phyloP scores from a whole-genome alignment of 306 rosid genomes.

The Delonix regia region DNA sequence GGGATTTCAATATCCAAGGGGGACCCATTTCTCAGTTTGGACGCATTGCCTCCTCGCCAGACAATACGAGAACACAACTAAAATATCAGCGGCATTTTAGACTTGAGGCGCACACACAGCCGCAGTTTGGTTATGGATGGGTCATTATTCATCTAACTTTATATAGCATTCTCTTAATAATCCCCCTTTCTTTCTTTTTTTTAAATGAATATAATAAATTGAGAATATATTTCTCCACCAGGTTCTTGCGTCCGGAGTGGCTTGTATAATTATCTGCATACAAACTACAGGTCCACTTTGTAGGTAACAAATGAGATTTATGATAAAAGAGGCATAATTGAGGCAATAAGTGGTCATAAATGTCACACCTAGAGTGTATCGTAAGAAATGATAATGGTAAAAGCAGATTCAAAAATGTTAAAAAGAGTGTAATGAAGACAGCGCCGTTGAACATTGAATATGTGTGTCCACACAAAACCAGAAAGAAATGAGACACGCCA shows the following conservation, averaged over 20 bases:
- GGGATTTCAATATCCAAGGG: slow-evolving; percentile 51
- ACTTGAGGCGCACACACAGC: not conserved
- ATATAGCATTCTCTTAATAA: no score
- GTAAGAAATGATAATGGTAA: not conserved
- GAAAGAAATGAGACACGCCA: slow-evolving; percentile 23
- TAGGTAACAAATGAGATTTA: not conserved
- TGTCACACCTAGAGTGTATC: no score
- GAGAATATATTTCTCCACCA: not conserved
- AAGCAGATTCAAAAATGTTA: not conserved
- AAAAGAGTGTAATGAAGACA: not conserved
- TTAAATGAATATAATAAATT: no score
- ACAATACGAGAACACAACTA: not conserved
- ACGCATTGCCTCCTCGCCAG: not conserved
- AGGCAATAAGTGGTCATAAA: no score
- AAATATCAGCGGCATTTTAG: not conserved
- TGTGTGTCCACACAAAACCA: not conserved
- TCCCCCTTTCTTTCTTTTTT: not conserved
- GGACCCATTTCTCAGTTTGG: slow-evolving; percentile 44
- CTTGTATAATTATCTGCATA: not conserved
- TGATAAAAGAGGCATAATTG: not conserved
- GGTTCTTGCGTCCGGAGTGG: not conserved
- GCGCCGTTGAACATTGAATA: not conserved
- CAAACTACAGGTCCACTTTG: not conserved
- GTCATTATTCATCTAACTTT: not conserved
- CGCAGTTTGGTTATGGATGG: not conserved